These are phyloP conservation scores for Saccharomycopsis amapae DNA, from an alignment of 805 yeast genomes.

Conservation along the genomic window DNA sequence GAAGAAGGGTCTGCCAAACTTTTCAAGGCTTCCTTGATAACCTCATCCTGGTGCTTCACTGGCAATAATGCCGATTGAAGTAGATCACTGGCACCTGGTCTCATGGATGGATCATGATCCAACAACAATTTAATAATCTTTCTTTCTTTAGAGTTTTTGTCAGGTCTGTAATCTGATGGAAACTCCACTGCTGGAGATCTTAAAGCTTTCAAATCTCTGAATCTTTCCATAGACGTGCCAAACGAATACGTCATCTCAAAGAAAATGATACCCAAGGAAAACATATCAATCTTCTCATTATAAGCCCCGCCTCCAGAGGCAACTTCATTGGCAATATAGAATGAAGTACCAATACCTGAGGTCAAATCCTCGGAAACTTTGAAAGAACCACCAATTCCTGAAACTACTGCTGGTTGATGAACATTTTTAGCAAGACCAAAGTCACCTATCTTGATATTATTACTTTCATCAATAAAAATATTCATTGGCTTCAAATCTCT, in stretches of 20 bases:
- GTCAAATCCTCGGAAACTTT: slow-evolving; percentile 64
- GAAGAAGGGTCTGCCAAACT: slow-evolving; percentile 85
- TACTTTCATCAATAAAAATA: slow-evolving; percentile 84
- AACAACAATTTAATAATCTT: slow-evolving; percentile 60
- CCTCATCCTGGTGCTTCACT: slow-evolving; percentile 81
- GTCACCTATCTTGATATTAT: slow-evolving; percentile 91
- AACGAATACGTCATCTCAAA: slow-evolving; percentile 89
- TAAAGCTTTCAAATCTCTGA: slow-evolving; percentile 56
- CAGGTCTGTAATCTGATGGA: slow-evolving; percentile 58
- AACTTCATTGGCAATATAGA: slow-evolving; percentile 89
- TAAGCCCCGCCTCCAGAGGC: slow-evolving; percentile 66
- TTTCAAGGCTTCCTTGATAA: slow-evolving; percentile 79
- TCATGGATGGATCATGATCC: slow-evolving; percentile 66
- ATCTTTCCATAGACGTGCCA: slow-evolving; percentile 92
- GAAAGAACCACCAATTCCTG: slow-evolving; percentile 22
- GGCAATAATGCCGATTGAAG: slow-evolving; percentile 80
- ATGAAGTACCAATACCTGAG: slow-evolving; percentile 88
- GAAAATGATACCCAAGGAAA: slow-evolving; percentile 88
- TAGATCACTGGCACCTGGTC: slow-evolving; percentile 77
- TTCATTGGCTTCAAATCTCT: slow-evolving; percentile 94
- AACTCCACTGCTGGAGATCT: slow-evolving; percentile 55
- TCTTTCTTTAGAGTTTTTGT: slow-evolving; percentile 49
- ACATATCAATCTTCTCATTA: slow-evolving; percentile 92
- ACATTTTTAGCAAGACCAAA: slow-evolving; percentile 94
- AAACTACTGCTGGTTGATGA: slow-evolving; percentile 37